A percentile compares a stretch with the other conserved stretches of the same genome.
phyloP scores from a whole-genome alignment of 805 yeast species.

The Saturnispora serradocipensis region DNA sequence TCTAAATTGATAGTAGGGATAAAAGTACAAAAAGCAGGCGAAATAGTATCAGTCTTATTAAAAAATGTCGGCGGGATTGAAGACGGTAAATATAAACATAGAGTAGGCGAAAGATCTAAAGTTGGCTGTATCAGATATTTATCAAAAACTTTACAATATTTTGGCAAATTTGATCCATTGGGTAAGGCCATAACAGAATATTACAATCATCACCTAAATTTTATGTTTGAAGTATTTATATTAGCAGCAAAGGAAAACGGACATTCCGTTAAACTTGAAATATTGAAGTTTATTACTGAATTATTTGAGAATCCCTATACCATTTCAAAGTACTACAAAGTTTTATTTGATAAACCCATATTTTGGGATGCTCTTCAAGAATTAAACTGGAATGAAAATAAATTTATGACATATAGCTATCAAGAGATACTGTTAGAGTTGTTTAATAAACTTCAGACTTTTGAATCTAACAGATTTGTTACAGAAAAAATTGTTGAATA shows the following conservation, averaged over 20 bases:
- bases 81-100: neutral
- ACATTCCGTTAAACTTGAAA: slow-evolving; percentile 10
- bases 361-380: slow-evolving; percentile 11
- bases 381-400: slow-evolving; percentile 6
- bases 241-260: slow-evolving; percentile 9
- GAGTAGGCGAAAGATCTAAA: slow-evolving; percentile 10
- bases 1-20: slow-evolving; percentile 12
- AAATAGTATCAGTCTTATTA: slow-evolving; percentile 13
- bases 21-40: slow-evolving; percentile 10
- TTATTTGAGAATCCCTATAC: slow-evolving; percentile 11
- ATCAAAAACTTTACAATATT: slow-evolving; percentile 10
- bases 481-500: slow-evolving; percentile 11
- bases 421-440: slow-evolving; percentile 11
- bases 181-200: slow-evolving; percentile 14
- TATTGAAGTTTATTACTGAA: slow-evolving; percentile 12
- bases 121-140: slow-evolving; percentile 18
- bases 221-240: slow-evolving; percentile 12
- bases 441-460: slow-evolving; percentile 16
- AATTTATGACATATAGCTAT: neutral
- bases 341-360: slow-evolving; percentile 8
- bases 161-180: slow-evolving; percentile 4
- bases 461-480: slow-evolving; percentile 8
- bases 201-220: slow-evolving; percentile 12
- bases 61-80: slow-evolving; percentile 14
- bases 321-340: slow-evolving; percentile 8